Evolutionary conservation across 768 basidiomycete genomes (phyloP).

Genomic region (Rickenella mellea): DNA sequence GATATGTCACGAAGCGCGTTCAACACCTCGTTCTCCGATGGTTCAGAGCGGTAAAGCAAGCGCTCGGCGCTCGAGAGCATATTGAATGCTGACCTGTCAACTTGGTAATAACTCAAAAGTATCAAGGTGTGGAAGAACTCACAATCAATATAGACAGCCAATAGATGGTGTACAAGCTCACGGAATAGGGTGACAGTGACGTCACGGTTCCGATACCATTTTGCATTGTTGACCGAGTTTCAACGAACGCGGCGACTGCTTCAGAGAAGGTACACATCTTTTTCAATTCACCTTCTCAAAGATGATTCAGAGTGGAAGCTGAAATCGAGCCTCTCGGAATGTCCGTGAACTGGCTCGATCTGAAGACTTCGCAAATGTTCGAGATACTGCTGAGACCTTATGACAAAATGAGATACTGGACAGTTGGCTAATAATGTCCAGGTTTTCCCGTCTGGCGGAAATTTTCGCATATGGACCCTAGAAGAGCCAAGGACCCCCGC

Average conservation of each 20-base stretch:
- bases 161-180: too few relatives aligned
- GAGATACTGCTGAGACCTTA: slow-evolving; percentile 95
- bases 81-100: background rate
- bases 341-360: slow-evolving; percentile 43
- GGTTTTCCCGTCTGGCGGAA: background rate
- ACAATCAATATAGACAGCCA: background rate
- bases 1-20: background rate
- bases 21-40: background rate
- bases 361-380: slow-evolving; percentile 73
- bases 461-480: slow-evolving; percentile 75
- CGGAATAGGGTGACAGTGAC: too few relatives aligned
- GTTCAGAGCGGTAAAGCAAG: background rate
- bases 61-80: background rate
- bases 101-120: background rate
- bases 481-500: slow-evolving; percentile 73
- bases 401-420: too few relatives aligned
- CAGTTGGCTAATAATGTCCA: background rate
- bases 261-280: too few relatives aligned
- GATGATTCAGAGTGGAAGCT: slow-evolving; percentile 97
- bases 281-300: too few relatives aligned
- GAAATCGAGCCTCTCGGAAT: slow-evolving; percentile 48
- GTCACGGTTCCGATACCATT: too few relatives aligned
- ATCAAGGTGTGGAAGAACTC: background rate
- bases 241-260: too few relatives aligned
- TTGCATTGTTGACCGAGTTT: too few relatives aligned